Evolutionary conservation across 371 early-diverging fungal genomes (phyloP).

Genomic region (Fennellomyces sp.): DNA sequence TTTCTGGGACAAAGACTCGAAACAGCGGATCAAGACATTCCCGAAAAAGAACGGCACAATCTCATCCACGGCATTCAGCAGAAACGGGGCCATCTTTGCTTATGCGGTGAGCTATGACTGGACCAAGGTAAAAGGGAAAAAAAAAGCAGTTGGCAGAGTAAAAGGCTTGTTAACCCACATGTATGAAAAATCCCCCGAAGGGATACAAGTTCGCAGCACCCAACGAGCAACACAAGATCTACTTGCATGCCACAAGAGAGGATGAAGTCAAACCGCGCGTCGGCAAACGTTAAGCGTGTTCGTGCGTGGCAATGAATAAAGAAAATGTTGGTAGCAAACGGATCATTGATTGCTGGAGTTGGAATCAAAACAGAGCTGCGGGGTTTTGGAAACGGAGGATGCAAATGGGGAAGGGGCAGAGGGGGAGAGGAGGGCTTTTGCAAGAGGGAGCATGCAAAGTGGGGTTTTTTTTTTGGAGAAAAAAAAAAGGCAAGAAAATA

Average conservation of each 20-base stretch:
- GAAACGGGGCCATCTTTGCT: conserved; percentile 88
- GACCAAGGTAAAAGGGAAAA: conserved; percentile 71
- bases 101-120: conserved; percentile 97
- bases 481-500: background rate
- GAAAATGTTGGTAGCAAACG: too few species aligned
- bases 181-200: conserved; percentile 11
- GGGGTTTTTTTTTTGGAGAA: background rate
- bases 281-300: too few species aligned
- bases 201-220: conserved; percentile 43
- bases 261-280: conserved; percentile 78
- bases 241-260: conserved; percentile 66
- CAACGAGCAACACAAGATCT: conserved; percentile 49
- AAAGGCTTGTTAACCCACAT: too few species aligned
- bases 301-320: too few species aligned
- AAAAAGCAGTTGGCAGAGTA: too few species aligned
- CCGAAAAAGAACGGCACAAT: conserved; percentile 68
- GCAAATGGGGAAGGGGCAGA: background rate
- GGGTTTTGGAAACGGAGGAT: too few species aligned
- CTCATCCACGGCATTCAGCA: conserved; percentile 79
- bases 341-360: too few species aligned
- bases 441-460: background rate
- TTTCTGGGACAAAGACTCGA: conserved; percentile 91
- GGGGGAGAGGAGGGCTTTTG: background rate
- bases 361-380: too few species aligned
- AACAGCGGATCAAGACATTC: conserved; percentile 76